Evolutionary conservation across 306 rosid species (phyloP), one percentile per base, ranked within the genome.

Genomic region (Trifolium dubium): DNA sequence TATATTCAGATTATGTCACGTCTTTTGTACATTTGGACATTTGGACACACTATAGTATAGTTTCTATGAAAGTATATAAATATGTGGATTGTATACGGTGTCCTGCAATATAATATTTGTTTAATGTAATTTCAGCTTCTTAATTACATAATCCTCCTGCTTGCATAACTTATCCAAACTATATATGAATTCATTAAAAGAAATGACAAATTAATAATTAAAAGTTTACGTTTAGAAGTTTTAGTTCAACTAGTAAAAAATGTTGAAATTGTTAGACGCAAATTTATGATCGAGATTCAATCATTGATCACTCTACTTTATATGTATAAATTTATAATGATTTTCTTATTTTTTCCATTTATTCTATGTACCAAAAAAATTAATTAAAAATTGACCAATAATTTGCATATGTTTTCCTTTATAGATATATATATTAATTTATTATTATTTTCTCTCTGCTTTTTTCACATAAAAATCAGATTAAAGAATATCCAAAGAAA

Each of bases 401-500:
- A 23, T 72, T 23, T 63, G 29, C 8, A 8, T n/a, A 63, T 49
- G 3, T 14, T 54, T 15, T 62, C 66, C 73, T 35, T 14, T 8
- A 30, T n/a, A n/a, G n/a, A n/a, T 34, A 15, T 6, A 14, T 44
- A 44, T 13, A 60, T 32, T 6, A 43, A 43, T 11, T 43, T 10
- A 10, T 43, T 43, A 43, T 11, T 43, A 43, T 10, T 0, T 10
- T 43, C 2, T 14, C 49, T 43, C 2, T 43, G 40, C 0, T 37
- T 37, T 9, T 43, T 10, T 4, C 14, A 43, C 5, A 10, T 43
- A 6, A 63, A 66, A n/a, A 69, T 5, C 83, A 88, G 96, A 77
- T 92, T 5, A 88, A 87, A 83, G 96, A 90, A 64, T 79, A 7
- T 73, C 98, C 96, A 0, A 78, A 86, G 73, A 81, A 78, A 73